These are phyloP conservation scores for Barnettozyma botsteinii DNA, from an alignment of 805 yeast genomes.

Conservation along the genomic window DNA sequence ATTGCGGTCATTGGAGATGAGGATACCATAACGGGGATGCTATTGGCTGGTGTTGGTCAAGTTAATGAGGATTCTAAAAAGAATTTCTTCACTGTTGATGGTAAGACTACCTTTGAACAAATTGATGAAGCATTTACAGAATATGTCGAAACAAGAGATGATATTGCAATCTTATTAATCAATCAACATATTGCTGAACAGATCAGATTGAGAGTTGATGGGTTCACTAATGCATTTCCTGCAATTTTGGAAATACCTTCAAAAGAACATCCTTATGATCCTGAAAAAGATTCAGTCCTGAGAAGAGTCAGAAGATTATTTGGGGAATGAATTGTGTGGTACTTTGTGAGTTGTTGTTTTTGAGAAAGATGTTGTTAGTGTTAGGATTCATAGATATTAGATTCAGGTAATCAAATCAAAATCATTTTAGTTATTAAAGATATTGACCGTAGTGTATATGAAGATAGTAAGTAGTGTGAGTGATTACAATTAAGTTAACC, in stretches of 20 bases:
- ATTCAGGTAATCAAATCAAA: constrained; percentile 8
- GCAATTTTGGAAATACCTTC: constrained; percentile 96
- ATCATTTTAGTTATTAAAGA: constrained; percentile 13
- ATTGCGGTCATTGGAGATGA: constrained; percentile 97
- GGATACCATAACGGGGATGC: constrained; percentile 93
- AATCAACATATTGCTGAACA: constrained; percentile 93
- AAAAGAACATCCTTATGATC: constrained; percentile 96
- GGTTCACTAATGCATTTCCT: constrained; percentile 86
- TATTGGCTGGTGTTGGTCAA: constrained; percentile 94
- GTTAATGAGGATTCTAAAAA: constrained; percentile 53
- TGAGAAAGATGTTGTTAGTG: no score
- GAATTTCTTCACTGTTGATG: constrained; percentile 77
- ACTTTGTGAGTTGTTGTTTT: not conserved
- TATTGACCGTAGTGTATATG: no score
- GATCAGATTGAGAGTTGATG: constrained; percentile 77
- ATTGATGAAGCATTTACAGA: constrained; percentile 68
- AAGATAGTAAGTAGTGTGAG: no score
- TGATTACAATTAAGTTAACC: no score
- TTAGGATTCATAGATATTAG: not conserved
- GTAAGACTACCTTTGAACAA: constrained; percentile 71
- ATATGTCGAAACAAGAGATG: constrained; percentile 72
- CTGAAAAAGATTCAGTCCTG: constrained; percentile 93
- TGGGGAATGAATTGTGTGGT: constrained; percentile 57
- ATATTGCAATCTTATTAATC: constrained; percentile 86
- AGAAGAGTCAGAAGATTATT: constrained; percentile 91